Evolutionary conservation across 2,329 filamentous ascomycete genomes (phyloP), one percentile per base, ranked within the genome.

Genomic region (Colletotrichum incanum): DNA sequence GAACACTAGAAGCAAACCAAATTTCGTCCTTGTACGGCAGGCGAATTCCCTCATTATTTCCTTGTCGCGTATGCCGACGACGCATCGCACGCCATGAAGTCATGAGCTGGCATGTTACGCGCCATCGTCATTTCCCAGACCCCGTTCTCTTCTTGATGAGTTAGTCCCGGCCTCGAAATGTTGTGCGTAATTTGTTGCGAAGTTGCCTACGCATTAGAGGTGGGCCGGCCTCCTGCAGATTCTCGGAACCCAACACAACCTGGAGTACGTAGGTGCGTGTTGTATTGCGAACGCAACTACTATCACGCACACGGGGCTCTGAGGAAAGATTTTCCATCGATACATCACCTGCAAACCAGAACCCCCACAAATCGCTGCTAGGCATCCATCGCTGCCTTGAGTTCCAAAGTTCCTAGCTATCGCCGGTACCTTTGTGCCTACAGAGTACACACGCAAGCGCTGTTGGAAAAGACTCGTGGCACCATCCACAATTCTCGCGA

Each of bases 161-260:
- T n/a, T n/a, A 39, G 34, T 52, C 41, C 45, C 23, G 8, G 43
- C 31, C n/a, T 20, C 23, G 7, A 66, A 12, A 49, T 34, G 37
- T 12, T 5, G 65, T 68, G 65, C 65, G 69, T 63, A 67, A 71
- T 28, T n/a, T 16, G 58, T 72, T 68, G 65, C 65, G 50, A 72
- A 63, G 37, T 34, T 28, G 50, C 28, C 26, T 67, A 59, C 58
- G 65, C 64, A 26, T 52, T 50, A 31, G 16, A 52, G 50, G 43
- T 52, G 65, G 69, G 49, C 18, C 43, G 68, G 58, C 69, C 65
- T 72, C 68, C 69, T 63, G 65, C 69, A 72, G 59, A 55, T 28
- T 23, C 9, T 34, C 4, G 28, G 49, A 26, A 59, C 28, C 45
- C 26, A 68, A 68, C 18, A 41, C 34, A 20, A n/a, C 41, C 39